Evolutionary conservation across 23 red algal species (phyloP).

Genomic region (Gracilaria vermiculophylla): DNA sequence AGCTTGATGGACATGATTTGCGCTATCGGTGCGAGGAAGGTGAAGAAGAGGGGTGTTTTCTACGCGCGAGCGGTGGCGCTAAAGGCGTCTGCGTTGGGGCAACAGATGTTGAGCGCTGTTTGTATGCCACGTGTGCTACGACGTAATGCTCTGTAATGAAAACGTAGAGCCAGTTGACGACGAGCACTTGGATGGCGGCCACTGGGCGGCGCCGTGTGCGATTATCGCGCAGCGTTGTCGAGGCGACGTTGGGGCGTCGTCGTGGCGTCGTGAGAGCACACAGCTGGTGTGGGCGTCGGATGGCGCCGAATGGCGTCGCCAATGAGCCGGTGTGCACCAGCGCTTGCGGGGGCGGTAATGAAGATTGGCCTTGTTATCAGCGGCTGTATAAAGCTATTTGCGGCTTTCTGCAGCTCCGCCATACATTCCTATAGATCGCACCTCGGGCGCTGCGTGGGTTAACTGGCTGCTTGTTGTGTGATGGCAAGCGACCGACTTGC

Average conservation of each 20-base stretch:
- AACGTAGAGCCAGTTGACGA: neutral
- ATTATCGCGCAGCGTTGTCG: too few relatives aligned
- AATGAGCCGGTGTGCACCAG: too few relatives aligned
- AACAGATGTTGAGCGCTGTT: too few relatives aligned
- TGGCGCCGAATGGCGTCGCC: too few relatives aligned
- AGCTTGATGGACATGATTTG: neutral
- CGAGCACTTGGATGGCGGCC: neutral
- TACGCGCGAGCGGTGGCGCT: too few relatives aligned
- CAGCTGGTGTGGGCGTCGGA: too few relatives aligned
- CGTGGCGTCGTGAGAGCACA: too few relatives aligned
- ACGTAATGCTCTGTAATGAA: neutral
- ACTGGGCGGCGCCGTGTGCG: neutral
- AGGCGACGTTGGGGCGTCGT: too few relatives aligned
- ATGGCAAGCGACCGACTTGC: neutral
- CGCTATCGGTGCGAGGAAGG: neutral
- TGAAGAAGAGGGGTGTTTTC: too few relatives aligned
- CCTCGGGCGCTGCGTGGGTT: neutral
- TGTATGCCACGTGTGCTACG: neutral
- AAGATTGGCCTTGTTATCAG: constrained; percentile 8
- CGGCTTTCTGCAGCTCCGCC: neutral
- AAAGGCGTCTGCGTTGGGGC: too few relatives aligned
- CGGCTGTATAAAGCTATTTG: too few relatives aligned
- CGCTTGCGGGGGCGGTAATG: too few relatives aligned
- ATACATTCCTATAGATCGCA: neutral
- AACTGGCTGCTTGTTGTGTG: neutral